Base-by-base conservation (phyloP, 2,329 filamentous ascomycete genomes). In the Bipolaris gigantea region DNA sequence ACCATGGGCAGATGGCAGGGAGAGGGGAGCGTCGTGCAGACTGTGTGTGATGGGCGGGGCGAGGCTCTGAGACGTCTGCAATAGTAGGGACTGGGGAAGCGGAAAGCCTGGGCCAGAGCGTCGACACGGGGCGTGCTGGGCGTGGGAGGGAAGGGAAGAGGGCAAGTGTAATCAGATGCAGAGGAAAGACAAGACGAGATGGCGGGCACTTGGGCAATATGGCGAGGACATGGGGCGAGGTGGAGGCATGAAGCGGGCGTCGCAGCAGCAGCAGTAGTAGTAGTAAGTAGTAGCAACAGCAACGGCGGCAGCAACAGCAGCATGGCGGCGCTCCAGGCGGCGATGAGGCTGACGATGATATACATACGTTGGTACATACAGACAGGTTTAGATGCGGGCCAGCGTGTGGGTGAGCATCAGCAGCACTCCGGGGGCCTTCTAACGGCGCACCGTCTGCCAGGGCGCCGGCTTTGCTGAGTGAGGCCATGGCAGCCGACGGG, bases 111-210 rank as follows among this genome's bases (percentile, higher is more conserved):
- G 71, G 69, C 67, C 71, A 71, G 62, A 65, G 72, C 71, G 60
- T 64, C 67, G 65, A 73, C 60, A 73, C 72, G 71, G 60, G 61
- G 67, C 65, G 60, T 61, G 65, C 56, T 64, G 64, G 66, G 66
- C 61, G 67, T 59, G 53, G 41, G 50, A 13, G 44, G 48, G 60
- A 56, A 58, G 56, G 58, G 16, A 50, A 57, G 52, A 59, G 44
- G 41, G 57, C 27, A 53, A 55, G 56, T 40, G 55, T 53, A 51
- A 46, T 61, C 56, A 55, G 58, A 61, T 62, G 62, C 61, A 69
- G 70, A 71, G 58, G 61, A 59, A 38, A 23, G 50, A 44, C 13
- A 41, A n/a, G 47, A 52, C 15, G 42, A n/a, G 47, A 52, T 15
- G 51, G 43, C 48, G 49, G 48, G 32, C 47, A 55, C 55, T 30